These are phyloP conservation scores for Talaromyces stipitatus DNA, from an alignment of 495 filamentous ascomycete species.

Conservation along the genomic window DNA sequence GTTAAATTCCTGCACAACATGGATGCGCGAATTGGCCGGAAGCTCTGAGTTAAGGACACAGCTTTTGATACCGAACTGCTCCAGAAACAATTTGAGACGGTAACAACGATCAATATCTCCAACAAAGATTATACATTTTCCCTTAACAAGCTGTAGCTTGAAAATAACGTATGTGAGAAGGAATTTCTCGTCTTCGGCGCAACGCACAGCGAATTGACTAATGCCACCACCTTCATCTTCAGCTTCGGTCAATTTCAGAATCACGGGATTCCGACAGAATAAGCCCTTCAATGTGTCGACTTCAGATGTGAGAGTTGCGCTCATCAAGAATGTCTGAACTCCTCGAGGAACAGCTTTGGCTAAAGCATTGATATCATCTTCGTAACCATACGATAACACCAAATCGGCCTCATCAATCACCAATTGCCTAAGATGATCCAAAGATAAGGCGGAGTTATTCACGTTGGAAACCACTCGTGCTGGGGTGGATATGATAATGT, in stretches of 20 bases:
- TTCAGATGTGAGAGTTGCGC: slow-evolving; percentile 81
- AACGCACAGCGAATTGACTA: slow-evolving; percentile 82
- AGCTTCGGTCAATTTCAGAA: slow-evolving; percentile 69
- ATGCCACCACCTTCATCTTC: slow-evolving; percentile 66
- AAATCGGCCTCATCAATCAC: slow-evolving; percentile 95
- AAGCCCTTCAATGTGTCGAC: slow-evolving; percentile 77
- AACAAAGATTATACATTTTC: slow-evolving; percentile 91
- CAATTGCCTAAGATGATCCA: slow-evolving; percentile 65
- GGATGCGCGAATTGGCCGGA: slow-evolving; percentile 84
- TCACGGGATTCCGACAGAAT: slow-evolving; percentile 73
- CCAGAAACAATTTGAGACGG: slow-evolving; percentile 87
- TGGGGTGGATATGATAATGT: slow-evolving; percentile 86
- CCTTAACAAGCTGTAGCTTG: slow-evolving; percentile 89
- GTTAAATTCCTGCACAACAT: slow-evolving; percentile 97
- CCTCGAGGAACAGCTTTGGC: slow-evolving; percentile 71
- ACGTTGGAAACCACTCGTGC: slow-evolving; percentile 64
- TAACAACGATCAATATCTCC: slow-evolving; percentile 90
- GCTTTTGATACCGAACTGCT: slow-evolving; percentile 90
- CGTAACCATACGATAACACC: slow-evolving; percentile 90
- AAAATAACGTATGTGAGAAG: slow-evolving; percentile 88
- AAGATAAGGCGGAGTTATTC: slow-evolving; percentile 57
- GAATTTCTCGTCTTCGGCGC: slow-evolving; percentile 95
- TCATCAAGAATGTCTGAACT: slow-evolving; percentile 87
- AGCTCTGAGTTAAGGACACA: slow-evolving; percentile 94
- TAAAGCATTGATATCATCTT: slow-evolving; percentile 76